phyloP scores from a whole-genome alignment of 2,329 filamentous ascomycete species.

The Septoria petroselini region DNA sequence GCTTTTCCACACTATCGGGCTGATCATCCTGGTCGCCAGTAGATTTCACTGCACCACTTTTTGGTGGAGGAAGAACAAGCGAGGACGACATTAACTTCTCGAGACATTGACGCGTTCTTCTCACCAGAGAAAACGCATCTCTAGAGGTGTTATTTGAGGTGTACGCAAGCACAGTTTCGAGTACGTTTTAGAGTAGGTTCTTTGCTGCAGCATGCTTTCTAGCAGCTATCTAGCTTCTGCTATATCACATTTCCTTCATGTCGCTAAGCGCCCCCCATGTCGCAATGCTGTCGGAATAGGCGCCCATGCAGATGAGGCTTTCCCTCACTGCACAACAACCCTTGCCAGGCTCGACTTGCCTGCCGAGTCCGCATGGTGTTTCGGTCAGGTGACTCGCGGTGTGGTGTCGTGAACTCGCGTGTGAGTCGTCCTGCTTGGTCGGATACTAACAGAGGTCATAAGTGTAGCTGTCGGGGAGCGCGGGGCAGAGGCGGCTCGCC shows the following conservation, averaged over 20 bases:
- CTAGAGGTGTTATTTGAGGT: no score
- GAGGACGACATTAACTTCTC: no score
- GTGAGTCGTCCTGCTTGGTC: background rate
- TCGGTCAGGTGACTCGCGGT: conserved; percentile 6
- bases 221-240: background rate
- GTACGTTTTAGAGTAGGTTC: background rate
- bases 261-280: conserved; percentile 5
- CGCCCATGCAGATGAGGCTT: conserved; percentile 1
- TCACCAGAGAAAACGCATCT: no score
- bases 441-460: no score
- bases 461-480: no score
- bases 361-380: conserved; percentile 1
- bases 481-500: no score
- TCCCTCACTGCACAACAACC: background rate
- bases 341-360: conserved; percentile 1
- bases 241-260: background rate
- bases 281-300: conserved; percentile 7
- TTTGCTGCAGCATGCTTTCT: background rate
- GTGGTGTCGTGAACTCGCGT: conserved; percentile 3
- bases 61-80: no score
- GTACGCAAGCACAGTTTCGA: no score
- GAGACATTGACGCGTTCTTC: no score
- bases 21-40: no score
- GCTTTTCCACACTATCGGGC: background rate
- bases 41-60: no score